These are phyloP conservation scores for Penicillium crustosum DNA, from an alignment of 2,329 filamentous ascomycete genomes.

Conservation along the genomic window DNA sequence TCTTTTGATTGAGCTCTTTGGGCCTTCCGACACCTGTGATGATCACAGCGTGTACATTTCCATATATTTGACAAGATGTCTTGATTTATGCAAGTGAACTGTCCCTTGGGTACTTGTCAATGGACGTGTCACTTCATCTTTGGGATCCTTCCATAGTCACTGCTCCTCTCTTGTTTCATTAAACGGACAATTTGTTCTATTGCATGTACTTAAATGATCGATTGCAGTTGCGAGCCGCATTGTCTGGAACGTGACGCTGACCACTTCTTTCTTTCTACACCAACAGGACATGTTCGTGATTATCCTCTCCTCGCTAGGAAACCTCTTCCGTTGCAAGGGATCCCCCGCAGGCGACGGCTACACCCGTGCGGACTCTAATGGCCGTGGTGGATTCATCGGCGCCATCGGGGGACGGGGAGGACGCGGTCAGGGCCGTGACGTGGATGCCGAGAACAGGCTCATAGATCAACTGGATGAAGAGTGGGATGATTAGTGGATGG, in stretches of 20 bases:
- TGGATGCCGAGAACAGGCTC: conserved; percentile 85
- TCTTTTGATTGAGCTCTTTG: background rate
- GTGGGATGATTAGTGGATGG: conserved; percentile 69
- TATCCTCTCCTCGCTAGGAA: conserved; percentile 46
- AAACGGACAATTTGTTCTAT: background rate
- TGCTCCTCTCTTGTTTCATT: conserved; percentile 3
- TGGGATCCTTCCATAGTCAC: conserved; percentile 5
- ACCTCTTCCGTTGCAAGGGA: conserved; percentile 38
- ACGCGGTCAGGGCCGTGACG: conserved; percentile 30
- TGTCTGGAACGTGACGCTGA: conserved; percentile 15
- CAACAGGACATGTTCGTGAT: conserved; percentile 50
- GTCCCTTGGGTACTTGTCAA: background rate
- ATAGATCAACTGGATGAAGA: conserved; percentile 97
- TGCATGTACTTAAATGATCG: background rate
- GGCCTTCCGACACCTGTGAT: conserved; percentile 2
- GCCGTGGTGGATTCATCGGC: conserved; percentile 34
- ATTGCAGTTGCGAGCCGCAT: conserved; percentile 3
- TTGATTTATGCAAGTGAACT: conserved; percentile 3
- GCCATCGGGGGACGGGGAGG: conserved; percentile 34
- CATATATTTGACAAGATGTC: conserved; percentile 5
- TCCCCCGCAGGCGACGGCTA: conserved; percentile 36
- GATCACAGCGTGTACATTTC: conserved; percentile 14
- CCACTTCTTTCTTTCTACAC: conserved; percentile 8
- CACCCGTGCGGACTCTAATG: conserved; percentile 30
- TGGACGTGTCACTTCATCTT: background rate